These are phyloP conservation scores for Lomentospora prolificans DNA, from an alignment of 2,329 filamentous ascomycete genomes.

Conservation along the genomic window DNA sequence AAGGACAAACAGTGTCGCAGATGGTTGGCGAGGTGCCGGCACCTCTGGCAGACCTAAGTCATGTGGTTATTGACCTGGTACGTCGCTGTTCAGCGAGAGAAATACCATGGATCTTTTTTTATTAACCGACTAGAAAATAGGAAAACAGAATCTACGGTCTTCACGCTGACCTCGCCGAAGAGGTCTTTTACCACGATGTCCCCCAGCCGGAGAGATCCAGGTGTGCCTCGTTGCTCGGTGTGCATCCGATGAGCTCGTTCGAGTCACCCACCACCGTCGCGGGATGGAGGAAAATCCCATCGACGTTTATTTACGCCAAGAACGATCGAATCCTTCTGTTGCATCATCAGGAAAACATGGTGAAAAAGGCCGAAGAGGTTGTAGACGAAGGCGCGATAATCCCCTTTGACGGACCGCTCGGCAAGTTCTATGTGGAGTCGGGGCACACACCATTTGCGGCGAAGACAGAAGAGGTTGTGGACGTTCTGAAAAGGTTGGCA, in stretches of 20 bases:
- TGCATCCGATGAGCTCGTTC: neutral
- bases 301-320: conserved; percentile 3
- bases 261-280: neutral
- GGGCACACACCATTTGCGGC: conserved; percentile 2
- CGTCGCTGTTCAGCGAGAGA: neutral
- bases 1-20: neutral
- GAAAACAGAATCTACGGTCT: neutral
- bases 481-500: neutral
- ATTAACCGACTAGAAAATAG: neutral
- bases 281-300: neutral
- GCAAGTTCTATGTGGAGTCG: neutral
- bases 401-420: conserved; percentile 1
- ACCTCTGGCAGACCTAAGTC: neutral
- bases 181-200: conserved; percentile 8
- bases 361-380: neutral
- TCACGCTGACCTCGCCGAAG: neutral
- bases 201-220: neutral
- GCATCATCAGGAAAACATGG: neutral
- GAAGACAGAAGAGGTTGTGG: conserved; percentile 3
- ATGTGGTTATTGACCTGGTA: neutral
- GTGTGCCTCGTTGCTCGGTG: neutral
- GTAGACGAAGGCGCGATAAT: neutral
- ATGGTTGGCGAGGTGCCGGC: neutral
- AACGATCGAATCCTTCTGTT: neutral
- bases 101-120: neutral